Conservation (phyloP, 1,284 basidiomycete species). For the Pseudozyma flocculosa region DNA sequence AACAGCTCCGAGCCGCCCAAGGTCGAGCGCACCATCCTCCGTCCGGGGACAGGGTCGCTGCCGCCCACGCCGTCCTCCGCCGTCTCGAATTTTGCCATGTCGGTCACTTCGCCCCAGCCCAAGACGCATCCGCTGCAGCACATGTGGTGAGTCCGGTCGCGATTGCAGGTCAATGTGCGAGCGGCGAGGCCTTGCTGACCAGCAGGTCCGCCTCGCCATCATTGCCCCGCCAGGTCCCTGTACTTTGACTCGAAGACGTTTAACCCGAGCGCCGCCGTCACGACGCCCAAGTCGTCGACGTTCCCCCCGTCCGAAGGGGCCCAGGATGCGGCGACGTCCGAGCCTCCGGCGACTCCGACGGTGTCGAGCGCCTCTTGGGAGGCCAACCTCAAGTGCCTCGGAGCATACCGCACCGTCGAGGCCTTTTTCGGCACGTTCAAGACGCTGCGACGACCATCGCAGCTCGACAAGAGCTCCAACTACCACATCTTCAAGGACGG, state of each 20-base stretch:
- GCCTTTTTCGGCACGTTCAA: conserved; percentile 91
- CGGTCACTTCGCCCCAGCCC: background rate
- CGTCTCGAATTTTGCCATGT: background rate
- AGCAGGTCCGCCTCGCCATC: no score
- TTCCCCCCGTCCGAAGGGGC: conserved; percentile 63
- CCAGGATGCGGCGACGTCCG: conserved; percentile 62
- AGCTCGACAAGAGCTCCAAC: conserved; percentile 81
- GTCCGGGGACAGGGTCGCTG: no score
- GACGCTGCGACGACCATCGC: conserved; percentile 85
- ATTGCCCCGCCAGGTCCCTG: conserved; percentile 78
- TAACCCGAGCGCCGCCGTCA: conserved; percentile 2
- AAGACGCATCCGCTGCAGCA: conserved; percentile 72
- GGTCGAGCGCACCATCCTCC: no score
- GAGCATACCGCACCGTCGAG: conserved; percentile 64
- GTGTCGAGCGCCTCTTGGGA: conserved; percentile 27
- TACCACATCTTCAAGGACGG: conserved; percentile 91
- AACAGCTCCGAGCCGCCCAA: no score
- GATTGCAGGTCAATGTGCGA: no score
- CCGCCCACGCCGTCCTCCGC: background rate
- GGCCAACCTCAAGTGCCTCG: conserved; percentile 43
- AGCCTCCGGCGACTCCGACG: conserved; percentile 67
- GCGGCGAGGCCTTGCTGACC: no score
- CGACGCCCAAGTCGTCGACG: conserved; percentile 25
- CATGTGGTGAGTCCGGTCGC: conserved; percentile 64
- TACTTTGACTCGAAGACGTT: conserved; percentile 69